Evolutionary conservation across 2,329 filamentous ascomycete genomes (phyloP), one percentile per base, ranked within the genome.

Genomic region (Fusarium fujikuroi): DNA sequence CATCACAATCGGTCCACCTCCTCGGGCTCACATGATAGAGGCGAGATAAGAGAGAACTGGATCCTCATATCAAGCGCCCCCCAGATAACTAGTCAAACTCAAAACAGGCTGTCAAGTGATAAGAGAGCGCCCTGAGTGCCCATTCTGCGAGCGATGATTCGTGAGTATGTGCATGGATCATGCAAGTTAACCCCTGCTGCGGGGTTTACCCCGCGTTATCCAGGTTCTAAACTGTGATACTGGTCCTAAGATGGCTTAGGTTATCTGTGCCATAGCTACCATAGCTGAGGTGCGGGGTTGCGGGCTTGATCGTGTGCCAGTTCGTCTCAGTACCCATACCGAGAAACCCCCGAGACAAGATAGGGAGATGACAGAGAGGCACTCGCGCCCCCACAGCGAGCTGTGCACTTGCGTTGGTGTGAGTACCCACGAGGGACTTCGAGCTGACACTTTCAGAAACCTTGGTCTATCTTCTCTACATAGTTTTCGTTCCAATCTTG

Each of bases 361-460:
- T 32, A 30, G 36, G 14, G 23, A 30, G 11, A 1, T 19, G 23
- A 12, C 19, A 40, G 25, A 7, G 25, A 2, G 25, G 25, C 25
- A 25, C 25, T 25, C 25, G 25, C 25, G 25, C 25, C 25, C 25
- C 25, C 25, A 19, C 42, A 44, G 16, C 42, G 23, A 16, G 11
- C 2, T 25, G 23, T 25, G 16, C 11, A 11, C 4, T 3, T 32
- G 30, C 30, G 12, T 12, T 32, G 12, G 12, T 7, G 0, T 44
- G 43, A 0, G 23, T 44, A 25, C 11, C 4, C 16, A 46, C 19
- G 10, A 12, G 3, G 18, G 9, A 18, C 23, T 30, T 30, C 7
- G 3, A 21, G 36, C 14, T 40, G 21, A 23, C 37, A 43, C 11
- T 37, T 32, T 21, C 5, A 32, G 7, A 19, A 11, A 19, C 9